Conservation (phyloP, 331 rosid genomes). For the Ulmus americana region DNA sequence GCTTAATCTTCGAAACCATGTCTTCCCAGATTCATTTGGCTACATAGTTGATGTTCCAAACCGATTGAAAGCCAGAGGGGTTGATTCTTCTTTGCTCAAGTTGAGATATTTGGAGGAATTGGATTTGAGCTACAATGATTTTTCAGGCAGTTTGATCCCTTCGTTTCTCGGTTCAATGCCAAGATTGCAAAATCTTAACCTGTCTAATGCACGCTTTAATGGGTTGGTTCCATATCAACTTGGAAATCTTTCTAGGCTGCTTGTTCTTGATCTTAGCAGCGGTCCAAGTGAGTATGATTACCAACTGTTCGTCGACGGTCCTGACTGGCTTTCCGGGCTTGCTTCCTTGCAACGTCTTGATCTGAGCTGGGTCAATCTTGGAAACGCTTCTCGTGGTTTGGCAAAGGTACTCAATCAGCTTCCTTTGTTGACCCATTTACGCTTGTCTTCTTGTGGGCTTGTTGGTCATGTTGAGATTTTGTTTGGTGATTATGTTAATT, state of each 20-base stretch:
- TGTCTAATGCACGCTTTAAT: constrained; percentile 17
- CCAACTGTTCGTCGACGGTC: background rate
- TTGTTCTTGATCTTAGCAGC: constrained; percentile 24
- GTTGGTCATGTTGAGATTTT: background rate
- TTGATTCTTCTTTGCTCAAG: constrained; percentile 8
- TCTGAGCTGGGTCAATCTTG: constrained; percentile 11
- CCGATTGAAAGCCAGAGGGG: background rate
- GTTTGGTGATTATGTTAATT: constrained; percentile 1
- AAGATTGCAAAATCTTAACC: constrained; percentile 16
- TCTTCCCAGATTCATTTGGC: background rate
- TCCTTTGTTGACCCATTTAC: constrained; percentile 17
- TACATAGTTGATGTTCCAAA: constrained; percentile 7
- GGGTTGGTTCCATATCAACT: constrained; percentile 29
- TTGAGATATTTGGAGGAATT: constrained; percentile 22
- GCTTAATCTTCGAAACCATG: constrained; percentile 21
- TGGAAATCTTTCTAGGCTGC: constrained; percentile 23
- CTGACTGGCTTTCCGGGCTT: constrained; percentile 28
- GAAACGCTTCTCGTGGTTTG: background rate
- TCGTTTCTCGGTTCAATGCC: constrained; percentile 21
- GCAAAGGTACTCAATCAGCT: constrained; percentile 28
- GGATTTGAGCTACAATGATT: constrained; percentile 27
- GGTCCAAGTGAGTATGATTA: constrained; percentile 10
- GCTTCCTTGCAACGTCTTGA: constrained; percentile 16
- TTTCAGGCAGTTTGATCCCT: constrained; percentile 20
- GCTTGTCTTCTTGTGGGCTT: constrained; percentile 8